Conservation (phyloP, 176 grass and related monocot species). For the Eremochloa ophiuroides region DNA sequence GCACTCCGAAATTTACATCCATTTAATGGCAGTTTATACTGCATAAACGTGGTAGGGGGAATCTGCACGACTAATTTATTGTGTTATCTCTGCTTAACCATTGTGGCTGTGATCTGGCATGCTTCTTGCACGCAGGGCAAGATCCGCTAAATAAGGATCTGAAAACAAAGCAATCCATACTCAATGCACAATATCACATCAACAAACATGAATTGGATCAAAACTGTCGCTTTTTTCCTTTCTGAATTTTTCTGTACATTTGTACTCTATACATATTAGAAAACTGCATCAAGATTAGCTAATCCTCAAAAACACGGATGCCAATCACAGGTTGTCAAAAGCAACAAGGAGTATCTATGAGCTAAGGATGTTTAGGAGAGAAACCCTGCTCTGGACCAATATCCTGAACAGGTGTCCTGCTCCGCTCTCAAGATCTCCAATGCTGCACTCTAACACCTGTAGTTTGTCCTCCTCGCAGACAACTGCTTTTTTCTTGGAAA, state of each 20-base stretch:
- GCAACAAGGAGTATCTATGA: constrained; percentile 6
- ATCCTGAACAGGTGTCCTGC: constrained; percentile 30
- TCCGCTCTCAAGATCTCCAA: constrained; percentile 32
- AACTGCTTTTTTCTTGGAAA: constrained; percentile 31
- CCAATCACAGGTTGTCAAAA: neutral
- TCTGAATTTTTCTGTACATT: constrained; percentile 6
- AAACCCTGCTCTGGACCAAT: constrained; percentile 50
- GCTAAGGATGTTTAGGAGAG: constrained; percentile 40
- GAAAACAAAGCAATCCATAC: neutral
- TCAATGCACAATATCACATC: neutral
- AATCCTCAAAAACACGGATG: constrained; percentile 31
- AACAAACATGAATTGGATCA: neutral
- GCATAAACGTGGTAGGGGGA: neutral
- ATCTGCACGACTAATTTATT: neutral
- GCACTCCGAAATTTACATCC: neutral
- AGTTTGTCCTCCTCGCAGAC: constrained; percentile 34
- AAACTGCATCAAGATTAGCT: neutral
- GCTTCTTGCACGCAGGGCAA: neutral
- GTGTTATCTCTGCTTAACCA: neutral
- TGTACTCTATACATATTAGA: neutral
- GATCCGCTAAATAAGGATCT: neutral
- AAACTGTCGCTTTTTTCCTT: neutral
- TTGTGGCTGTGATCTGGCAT: neutral
- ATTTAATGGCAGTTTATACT: neutral
- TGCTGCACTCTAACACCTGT: constrained; percentile 39